Conservation (phyloP, 305 asterid genomes). For the Fraxinus baroniana region DNA sequence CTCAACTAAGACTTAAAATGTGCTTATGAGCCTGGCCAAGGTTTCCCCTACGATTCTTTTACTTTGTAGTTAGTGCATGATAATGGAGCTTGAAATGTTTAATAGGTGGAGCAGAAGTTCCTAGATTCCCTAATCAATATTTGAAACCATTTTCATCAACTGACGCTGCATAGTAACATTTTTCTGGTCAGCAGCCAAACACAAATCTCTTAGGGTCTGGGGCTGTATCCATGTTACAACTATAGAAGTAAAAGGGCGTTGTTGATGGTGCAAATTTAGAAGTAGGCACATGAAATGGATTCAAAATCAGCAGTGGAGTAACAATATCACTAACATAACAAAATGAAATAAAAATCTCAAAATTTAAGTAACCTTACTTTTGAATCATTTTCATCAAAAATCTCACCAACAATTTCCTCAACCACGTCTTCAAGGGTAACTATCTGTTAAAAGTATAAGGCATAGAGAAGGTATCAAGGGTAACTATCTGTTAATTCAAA, state of each 20-base stretch:
- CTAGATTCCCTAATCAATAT: conserved; percentile 3
- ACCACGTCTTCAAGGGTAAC: conserved; percentile 99
- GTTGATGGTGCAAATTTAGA: conserved; percentile 4
- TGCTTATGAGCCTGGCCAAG: neutral
- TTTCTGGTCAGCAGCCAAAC: conserved; percentile 8
- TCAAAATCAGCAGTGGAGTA: conserved; percentile 18
- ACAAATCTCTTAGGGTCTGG: neutral
- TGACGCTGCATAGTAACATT: neutral
- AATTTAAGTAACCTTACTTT: conserved; percentile 52
- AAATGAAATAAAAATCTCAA: neutral
- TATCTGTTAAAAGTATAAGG: conserved; percentile 45
- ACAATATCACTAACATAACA: conserved; percentile 5
- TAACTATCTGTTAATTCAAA: neutral
- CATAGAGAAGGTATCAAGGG: conserved; percentile 10
- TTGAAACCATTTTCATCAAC: conserved; percentile 13
- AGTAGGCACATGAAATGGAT: conserved; percentile 16
- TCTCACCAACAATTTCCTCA: conserved; percentile 99
- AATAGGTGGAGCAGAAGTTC: neutral
- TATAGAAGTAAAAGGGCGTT: neutral
- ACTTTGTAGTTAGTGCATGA: neutral
- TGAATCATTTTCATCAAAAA: conserved; percentile 96
- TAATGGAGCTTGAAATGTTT: neutral
- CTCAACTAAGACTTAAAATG: neutral
- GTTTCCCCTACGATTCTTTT: neutral
- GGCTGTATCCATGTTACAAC: neutral